These are phyloP conservation scores for Trametes versicolor DNA, from an alignment of 1,284 basidiomycete genomes.

Conservation along the genomic window DNA sequence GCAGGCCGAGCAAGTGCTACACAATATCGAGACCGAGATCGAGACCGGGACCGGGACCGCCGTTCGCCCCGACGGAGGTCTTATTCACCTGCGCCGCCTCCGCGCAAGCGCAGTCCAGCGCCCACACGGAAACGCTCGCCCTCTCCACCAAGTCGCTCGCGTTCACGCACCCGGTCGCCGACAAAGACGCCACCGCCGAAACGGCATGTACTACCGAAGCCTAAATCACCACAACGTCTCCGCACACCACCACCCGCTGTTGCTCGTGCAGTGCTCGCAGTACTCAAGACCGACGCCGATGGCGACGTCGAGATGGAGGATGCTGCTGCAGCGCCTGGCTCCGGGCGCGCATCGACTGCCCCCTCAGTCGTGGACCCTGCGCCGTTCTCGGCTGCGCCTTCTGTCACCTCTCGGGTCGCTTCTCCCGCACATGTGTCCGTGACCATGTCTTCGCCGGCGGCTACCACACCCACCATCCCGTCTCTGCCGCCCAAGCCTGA, in stretches of 20 bases:
- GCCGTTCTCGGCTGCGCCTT: conserved; percentile 4
- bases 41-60: conserved; percentile 20
- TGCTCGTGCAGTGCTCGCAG: conserved; percentile 13
- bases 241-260: conserved; percentile 22
- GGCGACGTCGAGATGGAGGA: conserved; percentile 37
- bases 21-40: conserved; percentile 20
- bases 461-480: conserved; percentile 9
- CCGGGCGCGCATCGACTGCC: background rate
- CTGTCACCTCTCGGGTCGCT: conserved; percentile 18
- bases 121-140: conserved; percentile 25
- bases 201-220: conserved; percentile 27
- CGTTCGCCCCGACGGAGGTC: conserved; percentile 30
- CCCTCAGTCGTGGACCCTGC: background rate
- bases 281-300: conserved; percentile 23
- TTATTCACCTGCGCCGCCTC: conserved; percentile 21
- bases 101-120: conserved; percentile 18
- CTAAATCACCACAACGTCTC: conserved; percentile 26
- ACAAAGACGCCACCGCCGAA: conserved; percentile 31
- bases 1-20: conserved; percentile 4
- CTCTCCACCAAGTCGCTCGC: conserved; percentile 31
- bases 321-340: background rate
- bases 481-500: conserved; percentile 26
- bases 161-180: conserved; percentile 30
- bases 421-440: conserved; percentile 10
- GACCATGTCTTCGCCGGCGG: conserved; percentile 8